These are phyloP conservation scores for Oryza rufipogon DNA, from an alignment of 176 grass and related monocot genomes.

Conservation along the genomic window DNA sequence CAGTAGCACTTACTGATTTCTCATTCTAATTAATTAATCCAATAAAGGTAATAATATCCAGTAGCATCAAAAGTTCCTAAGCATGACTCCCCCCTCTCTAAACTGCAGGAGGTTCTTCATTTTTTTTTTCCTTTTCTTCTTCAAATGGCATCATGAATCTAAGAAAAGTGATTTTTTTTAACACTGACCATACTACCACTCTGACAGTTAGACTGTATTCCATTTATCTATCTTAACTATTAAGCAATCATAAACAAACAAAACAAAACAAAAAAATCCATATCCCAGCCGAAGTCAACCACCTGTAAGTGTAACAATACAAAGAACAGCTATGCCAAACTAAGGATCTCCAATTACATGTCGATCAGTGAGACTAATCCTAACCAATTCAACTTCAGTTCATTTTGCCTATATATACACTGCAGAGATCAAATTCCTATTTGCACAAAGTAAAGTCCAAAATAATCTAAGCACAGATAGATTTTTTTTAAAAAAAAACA, in stretches of 20 bases:
- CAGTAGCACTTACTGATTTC: neutral
- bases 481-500: too few species aligned
- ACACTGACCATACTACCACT: neutral
- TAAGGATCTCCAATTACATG: constrained; percentile 17
- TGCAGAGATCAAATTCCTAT: neutral
- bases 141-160: neutral
- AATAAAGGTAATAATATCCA: constrained; percentile 4
- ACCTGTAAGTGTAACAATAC: neutral
- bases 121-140: neutral
- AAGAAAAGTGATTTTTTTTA: neutral
- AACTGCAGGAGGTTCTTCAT: neutral
- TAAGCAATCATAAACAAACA: neutral
- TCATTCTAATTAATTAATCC: neutral
- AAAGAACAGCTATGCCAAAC: neutral
- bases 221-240: neutral
- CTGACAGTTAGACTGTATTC: constrained; percentile 17
- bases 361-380: neutral
- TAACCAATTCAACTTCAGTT: constrained; percentile 1
- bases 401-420: neutral
- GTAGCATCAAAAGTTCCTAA: neutral
- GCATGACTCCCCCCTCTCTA: neutral
- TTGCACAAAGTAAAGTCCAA: neutral
- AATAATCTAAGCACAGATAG: constrained; percentile 14
- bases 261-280: neutral
- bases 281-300: constrained; percentile 1